Conservation (phyloP, 1,284 basidiomycete genomes). For the Veloporphyrellus conicus region DNA sequence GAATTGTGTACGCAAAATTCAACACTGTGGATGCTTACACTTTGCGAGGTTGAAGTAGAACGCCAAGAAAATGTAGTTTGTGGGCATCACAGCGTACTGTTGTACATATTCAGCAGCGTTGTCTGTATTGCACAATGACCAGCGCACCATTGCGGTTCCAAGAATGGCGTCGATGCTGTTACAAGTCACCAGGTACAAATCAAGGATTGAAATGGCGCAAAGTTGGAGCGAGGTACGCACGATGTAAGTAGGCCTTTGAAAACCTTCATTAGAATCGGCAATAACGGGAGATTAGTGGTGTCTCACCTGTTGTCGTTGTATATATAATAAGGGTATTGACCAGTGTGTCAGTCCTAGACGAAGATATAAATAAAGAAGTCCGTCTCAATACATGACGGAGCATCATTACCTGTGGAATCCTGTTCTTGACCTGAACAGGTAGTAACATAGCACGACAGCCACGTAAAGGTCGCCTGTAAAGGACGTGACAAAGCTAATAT, state of each 20-base stretch:
- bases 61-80: conserved; percentile 19
- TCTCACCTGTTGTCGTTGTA: conserved; percentile 45
- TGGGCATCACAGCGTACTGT: conserved; percentile 19
- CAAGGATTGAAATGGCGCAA: neutral
- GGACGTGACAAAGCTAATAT: conserved; percentile 40
- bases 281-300: neutral
- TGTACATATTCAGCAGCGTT: neutral
- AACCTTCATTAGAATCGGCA: neutral
- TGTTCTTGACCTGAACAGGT: conserved; percentile 40
- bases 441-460: conserved; percentile 39
- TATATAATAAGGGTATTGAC: conserved; percentile 43
- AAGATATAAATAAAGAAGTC: neutral
- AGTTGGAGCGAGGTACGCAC: conserved; percentile 25
- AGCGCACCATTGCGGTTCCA: conserved; percentile 40
- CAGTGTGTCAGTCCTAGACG: conserved; percentile 42
- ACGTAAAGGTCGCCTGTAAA: conserved; percentile 44
- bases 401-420: conserved; percentile 38
- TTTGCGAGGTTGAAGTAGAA: conserved; percentile 25
- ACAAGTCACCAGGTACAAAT: neutral
- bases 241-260: conserved; percentile 41
- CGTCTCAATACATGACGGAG: neutral
- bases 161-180: conserved; percentile 44
- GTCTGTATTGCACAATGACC: neutral
- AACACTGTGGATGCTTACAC: conserved; percentile 4
- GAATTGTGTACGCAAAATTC: neutral